Evolutionary conservation across 1,284 basidiomycete genomes (phyloP), one percentile per base, ranked within the genome.

Genomic region (Athelia psychrophila): DNA sequence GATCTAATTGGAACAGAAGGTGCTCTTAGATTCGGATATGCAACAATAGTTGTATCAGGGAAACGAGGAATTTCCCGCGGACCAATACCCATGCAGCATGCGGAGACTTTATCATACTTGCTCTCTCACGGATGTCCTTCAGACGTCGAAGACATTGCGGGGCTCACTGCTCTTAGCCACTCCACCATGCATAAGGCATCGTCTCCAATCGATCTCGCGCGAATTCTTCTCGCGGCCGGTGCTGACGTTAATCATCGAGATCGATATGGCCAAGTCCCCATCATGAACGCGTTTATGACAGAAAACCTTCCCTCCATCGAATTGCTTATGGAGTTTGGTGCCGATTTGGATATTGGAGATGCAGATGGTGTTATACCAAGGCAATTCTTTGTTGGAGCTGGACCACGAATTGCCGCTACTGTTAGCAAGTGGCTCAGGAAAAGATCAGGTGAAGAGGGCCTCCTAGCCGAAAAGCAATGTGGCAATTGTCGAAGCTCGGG

Each of bases 161-260:
- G 77, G 5, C 69, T 67, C 60, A 80, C 78, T 1, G 78, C 81
- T 3, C 68, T 83, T 2, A 68, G 76, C 35, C 79, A 81, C 55
- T 65, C 68, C 0, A 69, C 72, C 5, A 72, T 69, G 27, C 63
- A 63, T 0, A 18, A n/a, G n/a, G 62, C 63, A 0, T 22, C 48
- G 1, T 59, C 63, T 1, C 56, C 66, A 40, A 30, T 30, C 27
- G 60, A 67, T n/a, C 58, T 79, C 13, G 61, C 66, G 0, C 68
- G 66, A 13, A 53, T 67, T 13, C 65, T 83, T 22, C 54, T 82
- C 18, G 62, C 70, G 51, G 60, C 62, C 9, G 75, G 76, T 4
- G 79, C 78, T 3, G 65, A 79, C 53, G 68, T 71, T 5, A 71
- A 80, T 54, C 64, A 66, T 9, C 75, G 69, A 53, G 76, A 77